Percentiles rank a stretch among this genome's conserved stretches.
Evolutionary conservation across 2,329 filamentous ascomycete genomes (phyloP).

Genomic region (Fusarium protoensiforme): DNA sequence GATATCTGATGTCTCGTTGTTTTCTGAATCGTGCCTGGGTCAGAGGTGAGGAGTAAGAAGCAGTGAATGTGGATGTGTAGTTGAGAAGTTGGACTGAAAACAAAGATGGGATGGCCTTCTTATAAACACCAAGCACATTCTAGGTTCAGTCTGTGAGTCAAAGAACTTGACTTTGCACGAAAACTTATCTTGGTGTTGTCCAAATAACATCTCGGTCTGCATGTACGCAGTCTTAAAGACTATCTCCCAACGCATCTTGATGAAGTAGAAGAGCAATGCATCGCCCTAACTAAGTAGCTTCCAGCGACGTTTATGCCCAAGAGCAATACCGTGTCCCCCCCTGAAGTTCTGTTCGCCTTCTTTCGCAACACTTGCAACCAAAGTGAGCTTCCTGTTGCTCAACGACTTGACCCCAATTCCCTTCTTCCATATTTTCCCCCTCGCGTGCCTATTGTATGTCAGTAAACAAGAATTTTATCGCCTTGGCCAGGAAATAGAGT

Average conservation of each 20-base stretch:
- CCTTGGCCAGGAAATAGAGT: not conserved
- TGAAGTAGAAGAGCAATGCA: not conserved
- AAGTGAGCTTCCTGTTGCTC: not conserved
- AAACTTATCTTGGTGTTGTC: not conserved
- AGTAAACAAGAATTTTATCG: not conserved
- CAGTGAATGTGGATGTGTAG: not conserved
- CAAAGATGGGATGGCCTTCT: not conserved
- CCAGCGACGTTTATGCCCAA: not conserved
- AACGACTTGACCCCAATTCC: not conserved
- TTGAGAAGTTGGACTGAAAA: not conserved
- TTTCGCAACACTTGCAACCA: not conserved
- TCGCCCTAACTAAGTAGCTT: not conserved
- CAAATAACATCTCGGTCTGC: not conserved
- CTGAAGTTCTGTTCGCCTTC: not conserved
- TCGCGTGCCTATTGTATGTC: not conserved
- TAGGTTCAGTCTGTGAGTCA: not conserved
- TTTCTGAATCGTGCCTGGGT: not conserved
- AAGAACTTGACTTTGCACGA: not conserved
- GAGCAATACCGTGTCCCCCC: not conserved
- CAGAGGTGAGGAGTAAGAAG: not conserved
- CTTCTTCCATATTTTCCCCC: not conserved
- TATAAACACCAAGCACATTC: not conserved
- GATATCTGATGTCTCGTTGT: not conserved
- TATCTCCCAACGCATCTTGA: not conserved
- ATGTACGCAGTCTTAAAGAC: not conserved